Conservation (phyloP, 495 filamentous ascomycete genomes). For the Trichoderma gamsii region DNA sequence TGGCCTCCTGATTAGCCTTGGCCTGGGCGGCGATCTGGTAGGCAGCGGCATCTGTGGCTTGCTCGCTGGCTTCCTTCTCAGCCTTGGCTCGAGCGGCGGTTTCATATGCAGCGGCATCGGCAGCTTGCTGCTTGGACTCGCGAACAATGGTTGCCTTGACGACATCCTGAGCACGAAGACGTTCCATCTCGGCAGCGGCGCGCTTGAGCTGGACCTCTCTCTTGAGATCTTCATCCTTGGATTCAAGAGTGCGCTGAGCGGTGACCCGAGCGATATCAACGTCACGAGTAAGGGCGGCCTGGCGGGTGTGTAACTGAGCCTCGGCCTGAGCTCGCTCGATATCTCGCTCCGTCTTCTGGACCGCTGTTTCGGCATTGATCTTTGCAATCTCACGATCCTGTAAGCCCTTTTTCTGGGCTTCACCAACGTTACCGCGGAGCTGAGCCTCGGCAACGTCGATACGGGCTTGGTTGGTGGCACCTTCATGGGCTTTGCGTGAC, state of each 20-base stretch:
- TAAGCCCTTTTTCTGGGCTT: slow-evolving; percentile 68
- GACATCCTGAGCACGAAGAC: slow-evolving; percentile 66
- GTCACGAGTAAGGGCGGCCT: slow-evolving; percentile 62
- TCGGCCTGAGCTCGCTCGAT: slow-evolving; percentile 73
- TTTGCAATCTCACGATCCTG: slow-evolving; percentile 75
- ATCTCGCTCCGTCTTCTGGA: slow-evolving; percentile 75
- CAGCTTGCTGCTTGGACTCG: slow-evolving; percentile 66
- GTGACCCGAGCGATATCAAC: slow-evolving; percentile 66
- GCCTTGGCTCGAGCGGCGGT: slow-evolving; percentile 53
- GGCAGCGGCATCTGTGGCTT: slow-evolving; percentile 49
- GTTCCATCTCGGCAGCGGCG: slow-evolving; percentile 71
- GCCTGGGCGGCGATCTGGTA: slow-evolving; percentile 39
- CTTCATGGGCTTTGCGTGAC: slow-evolving; percentile 75
- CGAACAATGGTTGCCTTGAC: slow-evolving; percentile 67
- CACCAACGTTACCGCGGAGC: slow-evolving; percentile 71
- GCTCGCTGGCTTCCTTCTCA: slow-evolving; percentile 49
- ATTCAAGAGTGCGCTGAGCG: slow-evolving; percentile 63
- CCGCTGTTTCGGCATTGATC: slow-evolving; percentile 74
- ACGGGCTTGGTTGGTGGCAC: slow-evolving; percentile 69
- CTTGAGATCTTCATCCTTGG: slow-evolving; percentile 68
- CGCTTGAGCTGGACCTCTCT: slow-evolving; percentile 67
- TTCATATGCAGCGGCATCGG: slow-evolving; percentile 60
- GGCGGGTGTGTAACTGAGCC: slow-evolving; percentile 60
- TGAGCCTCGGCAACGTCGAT: slow-evolving; percentile 77
- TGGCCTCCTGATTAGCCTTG: slow-evolving; percentile 53